These are phyloP conservation scores for Colletotrichum acutatum DNA, from an alignment of 2,329 filamentous ascomycete genomes.

Conservation along the genomic window DNA sequence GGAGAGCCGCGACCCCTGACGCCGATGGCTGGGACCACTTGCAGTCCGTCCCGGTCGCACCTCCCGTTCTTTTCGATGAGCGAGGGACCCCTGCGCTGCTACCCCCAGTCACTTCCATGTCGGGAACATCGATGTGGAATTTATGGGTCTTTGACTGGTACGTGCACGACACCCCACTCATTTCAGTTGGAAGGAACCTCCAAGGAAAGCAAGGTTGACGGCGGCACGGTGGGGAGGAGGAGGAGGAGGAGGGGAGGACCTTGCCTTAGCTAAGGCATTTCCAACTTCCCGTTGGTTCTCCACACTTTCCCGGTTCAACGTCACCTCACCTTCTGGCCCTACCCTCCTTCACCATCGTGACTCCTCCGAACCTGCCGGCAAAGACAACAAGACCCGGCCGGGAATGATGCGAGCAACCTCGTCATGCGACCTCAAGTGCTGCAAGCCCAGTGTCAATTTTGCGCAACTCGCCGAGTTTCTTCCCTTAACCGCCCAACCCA, in stretches of 20 bases:
- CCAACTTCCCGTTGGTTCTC: background rate
- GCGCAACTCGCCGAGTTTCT: background rate
- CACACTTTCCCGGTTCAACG: constrained; percentile 1
- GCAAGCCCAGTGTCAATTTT: background rate
- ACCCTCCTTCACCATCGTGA: background rate
- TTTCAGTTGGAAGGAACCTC: background rate
- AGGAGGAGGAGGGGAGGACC: background rate
- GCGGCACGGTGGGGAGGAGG: background rate
- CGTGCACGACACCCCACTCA: background rate
- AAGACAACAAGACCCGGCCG: background rate
- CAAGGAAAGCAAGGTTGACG: too few species aligned
- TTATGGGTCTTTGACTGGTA: background rate
- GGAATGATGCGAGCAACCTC: background rate
- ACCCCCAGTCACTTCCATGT: background rate
- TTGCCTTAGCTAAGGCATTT: background rate
- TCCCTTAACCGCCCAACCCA: background rate
- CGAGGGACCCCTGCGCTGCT: background rate
- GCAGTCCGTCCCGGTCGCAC: constrained; percentile 7
- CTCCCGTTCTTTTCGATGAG: background rate
- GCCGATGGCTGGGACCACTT: constrained; percentile 12
- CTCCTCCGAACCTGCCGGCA: background rate
- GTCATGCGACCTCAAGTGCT: background rate
- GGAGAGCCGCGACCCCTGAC: constrained; percentile 19
- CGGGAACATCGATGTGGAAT: background rate
- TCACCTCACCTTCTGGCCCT: background rate